phyloP scores from a whole-genome alignment of 345 rosid species.

The Bruguiera sexangula region DNA sequence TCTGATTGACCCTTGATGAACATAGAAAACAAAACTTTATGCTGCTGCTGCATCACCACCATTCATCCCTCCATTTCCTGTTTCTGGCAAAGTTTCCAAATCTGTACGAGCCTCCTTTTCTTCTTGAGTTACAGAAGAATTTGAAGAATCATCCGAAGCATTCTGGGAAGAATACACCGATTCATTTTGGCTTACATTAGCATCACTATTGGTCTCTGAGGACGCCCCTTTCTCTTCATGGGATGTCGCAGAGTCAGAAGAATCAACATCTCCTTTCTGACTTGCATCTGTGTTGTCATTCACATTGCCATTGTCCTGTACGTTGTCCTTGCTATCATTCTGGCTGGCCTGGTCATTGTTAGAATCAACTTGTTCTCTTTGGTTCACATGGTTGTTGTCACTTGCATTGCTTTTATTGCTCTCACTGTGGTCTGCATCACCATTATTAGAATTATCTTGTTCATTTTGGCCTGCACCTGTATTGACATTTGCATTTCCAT shows the following conservation, averaged over 20 bases:
- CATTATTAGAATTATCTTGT: background rate
- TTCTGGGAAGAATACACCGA: slow-evolving; percentile 9
- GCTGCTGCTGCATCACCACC: slow-evolving; percentile 46
- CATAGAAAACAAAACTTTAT: slow-evolving; percentile 26
- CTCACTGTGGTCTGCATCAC: background rate
- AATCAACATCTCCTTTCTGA: slow-evolving; percentile 22
- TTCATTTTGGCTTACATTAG: slow-evolving; percentile 27
- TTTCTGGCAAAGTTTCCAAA: slow-evolving; percentile 48
- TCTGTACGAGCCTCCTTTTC: slow-evolving; percentile 50
- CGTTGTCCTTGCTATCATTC: slow-evolving; percentile 11
- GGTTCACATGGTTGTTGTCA: slow-evolving; percentile 17
- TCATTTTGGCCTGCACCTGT: background rate
- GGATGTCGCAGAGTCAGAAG: slow-evolving; percentile 22
- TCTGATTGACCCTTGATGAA: slow-evolving; percentile 9
- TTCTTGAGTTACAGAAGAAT: slow-evolving; percentile 33
- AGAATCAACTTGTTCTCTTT: slow-evolving; percentile 27
- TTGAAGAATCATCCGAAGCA: slow-evolving; percentile 25
- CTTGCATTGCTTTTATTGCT: slow-evolving; percentile 1
- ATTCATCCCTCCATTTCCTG: slow-evolving; percentile 28
- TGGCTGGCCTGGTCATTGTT: slow-evolving; percentile 17
- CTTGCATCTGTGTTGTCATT: slow-evolving; percentile 25
- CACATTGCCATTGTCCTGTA: slow-evolving; percentile 18
- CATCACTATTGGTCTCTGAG: slow-evolving; percentile 22
- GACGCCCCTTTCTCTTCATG: slow-evolving; percentile 31
- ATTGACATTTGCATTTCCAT: background rate